Evolutionary conservation across 148 eudicot species (phyloP).

Genomic region (Camellia lanceoleosa): DNA sequence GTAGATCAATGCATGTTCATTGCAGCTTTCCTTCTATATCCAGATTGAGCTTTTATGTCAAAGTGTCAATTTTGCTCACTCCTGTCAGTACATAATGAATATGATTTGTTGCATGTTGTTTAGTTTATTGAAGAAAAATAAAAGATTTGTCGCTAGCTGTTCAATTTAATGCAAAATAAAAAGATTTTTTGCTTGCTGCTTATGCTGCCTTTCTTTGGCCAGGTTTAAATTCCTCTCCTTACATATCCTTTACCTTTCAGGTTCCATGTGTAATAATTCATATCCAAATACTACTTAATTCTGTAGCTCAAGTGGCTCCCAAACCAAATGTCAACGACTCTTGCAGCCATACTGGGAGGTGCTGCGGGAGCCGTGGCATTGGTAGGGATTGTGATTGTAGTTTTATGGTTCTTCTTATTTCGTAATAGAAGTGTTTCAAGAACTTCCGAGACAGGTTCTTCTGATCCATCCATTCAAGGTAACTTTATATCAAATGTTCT

Average conservation of each 20-base stretch:
- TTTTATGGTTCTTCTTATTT: constrained; percentile 59
- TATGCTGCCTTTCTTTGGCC: constrained; percentile 12
- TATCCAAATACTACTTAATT: constrained; percentile 12
- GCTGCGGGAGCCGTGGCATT: constrained; percentile 97
- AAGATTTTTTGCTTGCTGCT: not conserved
- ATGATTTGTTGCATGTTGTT: not conserved
- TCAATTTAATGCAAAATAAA: too few species aligned
- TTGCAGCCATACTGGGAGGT: constrained; percentile 86
- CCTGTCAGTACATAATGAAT: not conserved
- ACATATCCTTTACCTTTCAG: constrained; percentile 24
- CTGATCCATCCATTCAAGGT: constrained; percentile 84
- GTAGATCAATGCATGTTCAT: not conserved
- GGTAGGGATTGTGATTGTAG: constrained; percentile 41
- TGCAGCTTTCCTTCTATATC: constrained; percentile 5
- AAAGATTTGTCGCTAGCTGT: not conserved
- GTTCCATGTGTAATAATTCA: constrained; percentile 38
- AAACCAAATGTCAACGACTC: constrained; percentile 78
- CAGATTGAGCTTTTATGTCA: not conserved
- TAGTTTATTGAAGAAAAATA: not conserved
- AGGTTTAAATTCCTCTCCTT: not conserved
- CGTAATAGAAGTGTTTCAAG: constrained; percentile 50
- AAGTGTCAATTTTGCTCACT: not conserved
- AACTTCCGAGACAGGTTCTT: constrained; percentile 87
- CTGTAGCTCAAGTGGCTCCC: constrained; percentile 44
- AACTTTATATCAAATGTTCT: constrained; percentile 6